Evolutionary conservation across 2,329 filamentous ascomycete species (phyloP).

Genomic region (Colletotrichum scovillei): DNA sequence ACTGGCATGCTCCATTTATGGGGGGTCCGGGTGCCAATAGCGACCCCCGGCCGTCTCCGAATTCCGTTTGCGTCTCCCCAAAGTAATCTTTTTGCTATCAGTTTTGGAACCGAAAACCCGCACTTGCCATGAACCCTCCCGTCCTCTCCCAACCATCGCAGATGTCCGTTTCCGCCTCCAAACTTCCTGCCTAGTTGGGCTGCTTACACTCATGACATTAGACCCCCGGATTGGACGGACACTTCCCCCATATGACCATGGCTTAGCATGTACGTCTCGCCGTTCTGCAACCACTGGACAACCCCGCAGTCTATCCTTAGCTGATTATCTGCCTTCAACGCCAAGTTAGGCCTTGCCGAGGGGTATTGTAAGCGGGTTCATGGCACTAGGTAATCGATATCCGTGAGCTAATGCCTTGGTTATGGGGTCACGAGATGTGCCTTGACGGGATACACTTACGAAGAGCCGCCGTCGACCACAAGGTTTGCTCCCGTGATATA

Average conservation of each 20-base stretch:
- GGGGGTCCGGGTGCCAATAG: slow-evolving; percentile 15
- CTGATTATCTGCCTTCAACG: background rate
- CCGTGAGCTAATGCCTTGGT: slow-evolving; percentile 31
- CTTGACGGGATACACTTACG: slow-evolving; percentile 41
- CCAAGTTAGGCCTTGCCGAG: slow-evolving; percentile 41
- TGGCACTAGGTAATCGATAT: slow-evolving; percentile 41
- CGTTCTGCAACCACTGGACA: background rate
- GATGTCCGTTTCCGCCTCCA: background rate
- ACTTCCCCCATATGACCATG: slow-evolving; percentile 17
- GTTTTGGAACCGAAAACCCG: slow-evolving; percentile 9
- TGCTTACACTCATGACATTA: slow-evolving; percentile 2
- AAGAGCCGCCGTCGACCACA: slow-evolving; percentile 70
- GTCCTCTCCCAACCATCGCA: slow-evolving; percentile 10
- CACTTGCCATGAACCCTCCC: slow-evolving; percentile 8
- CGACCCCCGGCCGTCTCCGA: slow-evolving; percentile 29
- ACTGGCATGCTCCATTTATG: slow-evolving; percentile 25
- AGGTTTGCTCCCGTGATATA: slow-evolving; percentile 73
- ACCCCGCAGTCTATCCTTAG: slow-evolving; percentile 25
- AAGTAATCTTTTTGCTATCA: slow-evolving; percentile 25
- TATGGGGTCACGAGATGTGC: background rate
- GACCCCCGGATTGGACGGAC: slow-evolving; percentile 12
- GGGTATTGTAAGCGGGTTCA: slow-evolving; percentile 54
- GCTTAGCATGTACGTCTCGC: background rate
- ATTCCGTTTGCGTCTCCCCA: slow-evolving; percentile 24
- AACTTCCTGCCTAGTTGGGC: slow-evolving; percentile 20